Conservation (phyloP, 2,329 filamentous ascomycete genomes). For the Nigrospora oryzae region DNA sequence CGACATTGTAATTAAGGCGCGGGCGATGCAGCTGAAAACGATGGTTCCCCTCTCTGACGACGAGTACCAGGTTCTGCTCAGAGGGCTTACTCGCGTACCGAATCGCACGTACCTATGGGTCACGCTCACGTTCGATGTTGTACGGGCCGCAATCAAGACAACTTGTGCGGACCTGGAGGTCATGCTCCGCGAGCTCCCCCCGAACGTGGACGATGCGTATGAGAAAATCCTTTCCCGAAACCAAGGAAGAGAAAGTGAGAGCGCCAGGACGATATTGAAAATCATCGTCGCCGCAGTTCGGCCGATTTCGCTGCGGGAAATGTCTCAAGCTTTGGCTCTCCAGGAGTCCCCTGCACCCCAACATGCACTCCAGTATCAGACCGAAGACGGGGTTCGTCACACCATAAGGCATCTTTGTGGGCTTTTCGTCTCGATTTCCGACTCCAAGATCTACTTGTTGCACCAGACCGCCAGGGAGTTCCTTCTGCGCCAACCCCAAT, state of each 20-base stretch:
- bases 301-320: conserved; percentile 23
- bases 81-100: conserved; percentile 5
- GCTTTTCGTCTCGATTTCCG: conserved; percentile 7
- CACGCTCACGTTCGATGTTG: conserved; percentile 9
- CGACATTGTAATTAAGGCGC: conserved; percentile 15
- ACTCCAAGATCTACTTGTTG: conserved; percentile 5
- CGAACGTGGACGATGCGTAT: conserved; percentile 21
- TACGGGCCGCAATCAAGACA: conserved; percentile 8
- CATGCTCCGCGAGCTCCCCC: conserved; percentile 11
- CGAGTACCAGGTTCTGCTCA: conserved; percentile 1
- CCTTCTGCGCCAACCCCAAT: background rate
- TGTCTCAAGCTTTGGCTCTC: conserved; percentile 18
- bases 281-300: conserved; percentile 22
- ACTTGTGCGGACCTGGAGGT: conserved; percentile 3
- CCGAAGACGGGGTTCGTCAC: background rate
- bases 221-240: conserved; percentile 23
- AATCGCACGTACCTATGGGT: conserved; percentile 17
- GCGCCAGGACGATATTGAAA: conserved; percentile 21
- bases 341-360: conserved; percentile 18
- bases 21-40: conserved; percentile 7
- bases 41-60: background rate
- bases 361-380: conserved; percentile 35
- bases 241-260: conserved; percentile 5
- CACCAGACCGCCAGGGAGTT: conserved; percentile 10
- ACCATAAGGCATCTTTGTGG: conserved; percentile 7